Percentiles rank a stretch among this genome's conserved stretches.
These are phyloP conservation scores for Tetracladium maxilliforme DNA, from an alignment of 2,329 filamentous ascomycete genomes.

Conservation along the genomic window DNA sequence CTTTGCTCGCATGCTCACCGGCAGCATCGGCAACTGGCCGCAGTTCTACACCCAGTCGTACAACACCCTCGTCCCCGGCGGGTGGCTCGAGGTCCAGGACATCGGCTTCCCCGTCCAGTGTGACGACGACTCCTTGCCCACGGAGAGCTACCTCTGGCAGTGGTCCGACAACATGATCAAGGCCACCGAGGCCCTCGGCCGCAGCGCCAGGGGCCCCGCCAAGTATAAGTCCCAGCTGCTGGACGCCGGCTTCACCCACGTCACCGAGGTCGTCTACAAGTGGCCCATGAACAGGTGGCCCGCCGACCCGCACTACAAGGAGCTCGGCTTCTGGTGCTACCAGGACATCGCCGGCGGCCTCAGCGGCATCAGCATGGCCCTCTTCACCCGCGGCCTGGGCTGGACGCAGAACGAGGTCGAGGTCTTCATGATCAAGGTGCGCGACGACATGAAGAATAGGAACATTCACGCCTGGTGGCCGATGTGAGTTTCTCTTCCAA, in stretches of 20 bases:
- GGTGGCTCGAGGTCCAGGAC: slow-evolving; percentile 13
- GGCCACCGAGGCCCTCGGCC: slow-evolving; percentile 4
- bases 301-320: slow-evolving; percentile 11
- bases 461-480: slow-evolving; percentile 16
- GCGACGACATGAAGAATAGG: slow-evolving; percentile 15
- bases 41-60: slow-evolving; percentile 34
- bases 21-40: slow-evolving; percentile 40
- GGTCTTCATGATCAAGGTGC: slow-evolving; percentile 1
- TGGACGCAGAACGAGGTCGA: slow-evolving; percentile 1
- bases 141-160: no score
- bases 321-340: slow-evolving; percentile 11
- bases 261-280: slow-evolving; percentile 11
- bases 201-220: slow-evolving; percentile 3
- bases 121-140: slow-evolving; percentile 6
- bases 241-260: slow-evolving; percentile 14
- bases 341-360: no score
- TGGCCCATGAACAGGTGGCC: slow-evolving; percentile 17
- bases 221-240: slow-evolving; percentile 7
- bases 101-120: slow-evolving; percentile 3
- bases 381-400: neutral
- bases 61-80: slow-evolving; percentile 28
- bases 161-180: slow-evolving; percentile 3
- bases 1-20: slow-evolving; percentile 41
- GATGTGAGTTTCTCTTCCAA: slow-evolving; percentile 1
- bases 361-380: neutral